Evolutionary conservation across 73 alveolate species (phyloP).

Genomic region (Tetrahymena thermophila): DNA sequence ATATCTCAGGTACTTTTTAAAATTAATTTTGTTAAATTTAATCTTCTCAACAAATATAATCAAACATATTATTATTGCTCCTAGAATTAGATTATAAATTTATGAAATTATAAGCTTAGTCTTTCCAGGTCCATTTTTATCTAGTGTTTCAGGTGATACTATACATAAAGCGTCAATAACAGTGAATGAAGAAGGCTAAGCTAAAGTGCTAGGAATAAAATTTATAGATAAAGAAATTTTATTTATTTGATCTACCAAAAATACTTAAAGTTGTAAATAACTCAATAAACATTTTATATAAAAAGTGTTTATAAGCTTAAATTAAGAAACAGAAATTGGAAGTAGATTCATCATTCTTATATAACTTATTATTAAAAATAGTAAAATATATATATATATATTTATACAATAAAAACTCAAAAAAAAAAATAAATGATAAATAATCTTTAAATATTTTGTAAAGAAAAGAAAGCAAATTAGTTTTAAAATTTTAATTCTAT

Average conservation of each 20-base stretch:
- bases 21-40: too few species aligned
- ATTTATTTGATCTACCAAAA: background rate
- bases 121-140: background rate
- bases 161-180: background rate
- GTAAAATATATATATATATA: too few species aligned
- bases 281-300: background rate
- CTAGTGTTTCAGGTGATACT: background rate
- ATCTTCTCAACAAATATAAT: background rate
- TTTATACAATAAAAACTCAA: too few species aligned
- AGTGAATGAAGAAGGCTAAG: background rate
- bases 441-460: too few species aligned
- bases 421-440: too few species aligned
- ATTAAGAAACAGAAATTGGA: background rate
- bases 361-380: background rate
- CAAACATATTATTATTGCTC: background rate
- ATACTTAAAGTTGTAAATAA: background rate
- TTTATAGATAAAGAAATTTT: background rate
- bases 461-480: too few species aligned
- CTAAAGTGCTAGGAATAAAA: background rate
- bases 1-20: background rate
- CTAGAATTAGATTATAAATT: background rate
- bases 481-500: too few species aligned
- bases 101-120: too few species aligned
- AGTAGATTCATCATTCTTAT: background rate
- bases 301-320: background rate